phyloP scores from a whole-genome alignment of 1,139 yeast species.

The Wickerhamomyces sp. region DNA sequence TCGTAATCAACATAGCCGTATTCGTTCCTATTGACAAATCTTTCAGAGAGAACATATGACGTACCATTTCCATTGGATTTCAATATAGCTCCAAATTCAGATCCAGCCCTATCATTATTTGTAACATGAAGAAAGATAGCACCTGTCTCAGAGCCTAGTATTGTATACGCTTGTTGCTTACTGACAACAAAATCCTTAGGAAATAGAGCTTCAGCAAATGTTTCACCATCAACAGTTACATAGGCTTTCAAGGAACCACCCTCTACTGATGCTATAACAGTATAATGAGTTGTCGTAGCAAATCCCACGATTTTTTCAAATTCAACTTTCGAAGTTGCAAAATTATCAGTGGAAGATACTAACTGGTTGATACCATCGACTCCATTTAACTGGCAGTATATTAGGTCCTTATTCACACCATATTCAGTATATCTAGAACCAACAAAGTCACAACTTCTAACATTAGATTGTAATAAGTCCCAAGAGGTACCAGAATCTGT shows the following conservation, averaged over 20 bases:
- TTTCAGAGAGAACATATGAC: slow-evolving; percentile 69
- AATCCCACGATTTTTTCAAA: slow-evolving; percentile 60
- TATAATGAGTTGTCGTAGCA: slow-evolving; percentile 60
- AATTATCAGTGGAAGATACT: slow-evolving; percentile 51
- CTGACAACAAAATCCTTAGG: slow-evolving; percentile 65
- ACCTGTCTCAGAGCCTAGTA: slow-evolving; percentile 70
- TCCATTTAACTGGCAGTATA: slow-evolving; percentile 52
- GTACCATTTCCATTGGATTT: slow-evolving; percentile 97
- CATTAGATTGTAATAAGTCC: slow-evolving; percentile 45
- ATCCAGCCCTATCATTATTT: slow-evolving; percentile 43
- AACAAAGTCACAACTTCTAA: slow-evolving; percentile 62
- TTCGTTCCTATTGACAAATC: slow-evolving; percentile 69
- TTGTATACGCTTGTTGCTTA: slow-evolving; percentile 76
- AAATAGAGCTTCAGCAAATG: slow-evolving; percentile 75
- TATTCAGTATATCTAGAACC: slow-evolving; percentile 42
- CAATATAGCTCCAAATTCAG: slow-evolving; percentile 76
- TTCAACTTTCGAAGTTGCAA: slow-evolving; percentile 34
- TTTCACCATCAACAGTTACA: slow-evolving; percentile 78
- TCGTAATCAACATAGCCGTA: slow-evolving; percentile 88
- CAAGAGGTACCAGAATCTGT: slow-evolving; percentile 62
- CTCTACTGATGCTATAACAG: slow-evolving; percentile 61
- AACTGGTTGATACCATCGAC: slow-evolving; percentile 32
- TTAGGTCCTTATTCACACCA: slow-evolving; percentile 42
- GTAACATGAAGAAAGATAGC: slow-evolving; percentile 84
- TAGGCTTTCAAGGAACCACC: slow-evolving; percentile 48